Percentiles rank a stretch among this genome's conserved stretches.
phyloP scores from a whole-genome alignment of 1,284 basidiomycete genomes.

The Tilletia caries region DNA sequence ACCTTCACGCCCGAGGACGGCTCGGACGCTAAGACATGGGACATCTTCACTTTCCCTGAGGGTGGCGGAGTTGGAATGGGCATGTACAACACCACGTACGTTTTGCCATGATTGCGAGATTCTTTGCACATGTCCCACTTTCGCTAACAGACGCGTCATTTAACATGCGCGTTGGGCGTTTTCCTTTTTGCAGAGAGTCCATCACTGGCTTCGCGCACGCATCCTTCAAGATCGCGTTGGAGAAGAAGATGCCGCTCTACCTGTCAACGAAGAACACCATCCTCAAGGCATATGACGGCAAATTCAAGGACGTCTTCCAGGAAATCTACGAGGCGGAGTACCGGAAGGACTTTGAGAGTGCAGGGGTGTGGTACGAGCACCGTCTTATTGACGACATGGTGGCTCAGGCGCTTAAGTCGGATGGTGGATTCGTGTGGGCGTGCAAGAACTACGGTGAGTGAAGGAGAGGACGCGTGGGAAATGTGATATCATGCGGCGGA shows the following conservation, averaged over 20 bases:
- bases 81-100: slow-evolving; percentile 52
- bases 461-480: too few species aligned
- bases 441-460: slow-evolving; percentile 61
- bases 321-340: slow-evolving; percentile 83
- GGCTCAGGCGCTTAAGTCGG: slow-evolving; percentile 91
- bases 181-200: slow-evolving; percentile 59
- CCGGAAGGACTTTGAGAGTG: slow-evolving; percentile 73
- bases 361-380: slow-evolving; percentile 94
- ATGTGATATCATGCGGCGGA: too few species aligned
- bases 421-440: slow-evolving; percentile 96
- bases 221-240: slow-evolving; percentile 96
- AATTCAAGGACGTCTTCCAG: slow-evolving; percentile 98
- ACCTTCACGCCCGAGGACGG: slow-evolving; percentile 41
- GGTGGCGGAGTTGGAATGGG: slow-evolving; percentile 56
- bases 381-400: slow-evolving; percentile 68
- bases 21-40: slow-evolving; percentile 32
- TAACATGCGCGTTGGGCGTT: too few species aligned
- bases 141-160: neutral
- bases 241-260: slow-evolving; percentile 82
- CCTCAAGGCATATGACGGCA: slow-evolving; percentile 66
- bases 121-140: neutral
- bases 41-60: slow-evolving; percentile 47
- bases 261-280: slow-evolving; percentile 54
- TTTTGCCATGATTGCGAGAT: neutral
- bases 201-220: slow-evolving; percentile 94